Evolutionary conservation across 768 basidiomycete species (phyloP).

Genomic region (Phanerodontia chrysosporium): DNA sequence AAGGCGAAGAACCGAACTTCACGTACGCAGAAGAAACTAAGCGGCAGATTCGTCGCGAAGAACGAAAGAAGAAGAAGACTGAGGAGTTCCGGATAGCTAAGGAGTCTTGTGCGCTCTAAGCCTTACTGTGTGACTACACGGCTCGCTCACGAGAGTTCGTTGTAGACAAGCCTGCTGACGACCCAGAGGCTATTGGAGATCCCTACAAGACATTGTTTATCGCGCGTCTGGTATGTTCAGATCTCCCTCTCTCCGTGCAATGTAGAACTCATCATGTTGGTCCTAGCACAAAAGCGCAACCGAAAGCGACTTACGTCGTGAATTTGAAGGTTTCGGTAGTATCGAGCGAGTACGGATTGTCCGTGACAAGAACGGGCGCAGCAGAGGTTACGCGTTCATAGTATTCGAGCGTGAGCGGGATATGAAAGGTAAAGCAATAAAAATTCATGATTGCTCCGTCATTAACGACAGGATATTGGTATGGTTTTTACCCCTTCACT

Average conservation of each 20-base stretch:
- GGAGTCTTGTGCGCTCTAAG: constrained; percentile 64
- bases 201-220: constrained; percentile 99
- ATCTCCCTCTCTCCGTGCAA: not conserved
- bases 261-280: not conserved
- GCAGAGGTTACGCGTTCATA: constrained; percentile 92
- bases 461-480: constrained; percentile 16
- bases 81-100: constrained; percentile 79
- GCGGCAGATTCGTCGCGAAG: constrained; percentile 72
- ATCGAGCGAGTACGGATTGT: constrained; percentile 95
- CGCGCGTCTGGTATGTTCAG: constrained; percentile 65
- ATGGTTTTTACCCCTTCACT: constrained; percentile 21
- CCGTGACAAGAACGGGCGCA: constrained; percentile 82
- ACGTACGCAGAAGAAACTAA: constrained; percentile 83
- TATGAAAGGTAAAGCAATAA: constrained; percentile 81
- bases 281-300: constrained; percentile 85
- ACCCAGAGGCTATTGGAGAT: constrained; percentile 87
- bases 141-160: constrained; percentile 8
- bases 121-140: constrained; percentile 14
- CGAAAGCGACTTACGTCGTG: constrained; percentile 87
- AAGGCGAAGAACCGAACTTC: constrained; percentile 77
- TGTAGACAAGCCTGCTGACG: constrained; percentile 89
- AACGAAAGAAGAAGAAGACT: constrained; percentile 68
- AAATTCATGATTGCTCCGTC: constrained; percentile 14
- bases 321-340: constrained; percentile 93
- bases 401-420: constrained; percentile 98